Evolutionary conservation across 2,329 filamentous ascomycete genomes (phyloP).

Genomic region (Pseudopithomyces chartarum): DNA sequence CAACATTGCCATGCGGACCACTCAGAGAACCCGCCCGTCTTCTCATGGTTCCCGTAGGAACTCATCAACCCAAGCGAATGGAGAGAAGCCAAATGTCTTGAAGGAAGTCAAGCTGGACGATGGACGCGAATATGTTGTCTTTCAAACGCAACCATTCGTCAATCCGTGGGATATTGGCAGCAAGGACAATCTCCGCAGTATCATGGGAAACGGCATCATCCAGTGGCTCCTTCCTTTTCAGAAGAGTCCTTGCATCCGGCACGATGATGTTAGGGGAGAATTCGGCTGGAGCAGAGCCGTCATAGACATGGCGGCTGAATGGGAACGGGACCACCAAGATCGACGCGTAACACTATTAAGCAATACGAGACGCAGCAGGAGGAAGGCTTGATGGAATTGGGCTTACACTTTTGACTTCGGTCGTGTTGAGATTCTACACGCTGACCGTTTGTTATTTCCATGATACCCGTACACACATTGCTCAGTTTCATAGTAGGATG

Average conservation of each 20-base stretch:
- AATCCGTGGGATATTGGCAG: slow-evolving; percentile 84
- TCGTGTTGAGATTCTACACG: slow-evolving; percentile 8
- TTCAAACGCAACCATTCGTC: slow-evolving; percentile 73
- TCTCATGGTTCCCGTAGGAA: slow-evolving; percentile 48
- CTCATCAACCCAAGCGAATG: slow-evolving; percentile 13
- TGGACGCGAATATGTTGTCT: slow-evolving; percentile 74
- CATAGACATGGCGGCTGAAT: slow-evolving; percentile 33
- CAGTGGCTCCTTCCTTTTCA: slow-evolving; percentile 84
- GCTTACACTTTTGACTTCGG: slow-evolving; percentile 6
- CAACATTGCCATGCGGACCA: slow-evolving; percentile 70
- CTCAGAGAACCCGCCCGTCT: slow-evolving; percentile 45
- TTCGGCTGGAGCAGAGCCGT: slow-evolving; percentile 71
- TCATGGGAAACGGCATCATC: slow-evolving; percentile 73
- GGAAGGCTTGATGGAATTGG: slow-evolving; percentile 8
- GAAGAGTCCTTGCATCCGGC: slow-evolving; percentile 73
- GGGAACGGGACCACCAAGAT: slow-evolving; percentile 28
- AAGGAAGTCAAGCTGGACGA: slow-evolving; percentile 21
- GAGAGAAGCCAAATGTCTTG: slow-evolving; percentile 18
- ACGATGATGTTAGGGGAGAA: slow-evolving; percentile 68
- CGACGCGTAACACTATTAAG: slow-evolving; percentile 7
- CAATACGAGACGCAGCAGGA: slow-evolving; percentile 1
- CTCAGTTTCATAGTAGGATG: neutral
- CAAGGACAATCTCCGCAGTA: slow-evolving; percentile 72
- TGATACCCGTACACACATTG: neutral
- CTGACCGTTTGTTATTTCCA: neutral